These are phyloP conservation scores for Fragaria ananassa DNA, from an alignment of 306 rosid species.

Conservation along the genomic window DNA sequence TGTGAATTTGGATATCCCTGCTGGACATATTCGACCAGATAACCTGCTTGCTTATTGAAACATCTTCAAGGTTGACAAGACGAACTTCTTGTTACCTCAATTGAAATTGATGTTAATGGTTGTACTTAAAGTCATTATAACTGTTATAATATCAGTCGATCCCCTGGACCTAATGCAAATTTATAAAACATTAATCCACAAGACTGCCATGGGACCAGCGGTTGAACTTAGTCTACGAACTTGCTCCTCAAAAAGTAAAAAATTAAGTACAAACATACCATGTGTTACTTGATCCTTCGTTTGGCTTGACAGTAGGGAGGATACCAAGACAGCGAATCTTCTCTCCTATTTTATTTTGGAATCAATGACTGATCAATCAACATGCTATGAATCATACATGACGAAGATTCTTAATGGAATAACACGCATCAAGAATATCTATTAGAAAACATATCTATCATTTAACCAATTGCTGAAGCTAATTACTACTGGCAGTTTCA, in stretches of 20 bases:
- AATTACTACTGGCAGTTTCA: not conserved
- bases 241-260: not conserved
- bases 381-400: slow-evolving; percentile 13
- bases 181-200: not conserved
- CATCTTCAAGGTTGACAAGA: not conserved
- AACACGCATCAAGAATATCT: not conserved
- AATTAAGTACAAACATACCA: slow-evolving; percentile 40
- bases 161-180: not conserved
- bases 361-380: slow-evolving; percentile 12
- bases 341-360: slow-evolving; percentile 50
- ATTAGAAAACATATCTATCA: not conserved
- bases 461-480: not conserved
- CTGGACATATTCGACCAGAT: not conserved
- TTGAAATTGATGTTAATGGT: not conserved
- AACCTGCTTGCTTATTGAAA: not conserved
- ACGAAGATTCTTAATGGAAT: slow-evolving; percentile 10
- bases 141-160: not conserved
- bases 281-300: slow-evolving; percentile 82
- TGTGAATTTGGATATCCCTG: not conserved
- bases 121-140: not conserved
- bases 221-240: not conserved
- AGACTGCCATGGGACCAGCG: not conserved
- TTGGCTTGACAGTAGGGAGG: slow-evolving; percentile 89
- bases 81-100: not conserved
- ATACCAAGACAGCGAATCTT: slow-evolving; percentile 86